Conservation (phyloP, 2,329 filamentous ascomycete species). For the Eutypella sp. region DNA sequence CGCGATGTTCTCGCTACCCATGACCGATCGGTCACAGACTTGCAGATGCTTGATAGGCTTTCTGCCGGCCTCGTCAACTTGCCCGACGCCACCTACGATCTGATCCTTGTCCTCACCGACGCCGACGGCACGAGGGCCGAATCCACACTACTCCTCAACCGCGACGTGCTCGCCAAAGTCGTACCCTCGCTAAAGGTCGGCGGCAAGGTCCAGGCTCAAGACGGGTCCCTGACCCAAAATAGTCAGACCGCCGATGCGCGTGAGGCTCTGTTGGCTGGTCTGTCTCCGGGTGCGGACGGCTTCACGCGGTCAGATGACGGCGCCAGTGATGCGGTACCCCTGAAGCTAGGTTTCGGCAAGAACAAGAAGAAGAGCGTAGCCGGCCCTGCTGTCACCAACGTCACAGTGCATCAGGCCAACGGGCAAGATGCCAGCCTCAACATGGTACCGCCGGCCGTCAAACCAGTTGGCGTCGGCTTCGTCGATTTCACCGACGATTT, state of each 20-base stretch:
- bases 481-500: slow-evolving; percentile 64
- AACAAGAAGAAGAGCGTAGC: slow-evolving; percentile 49
- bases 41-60: slow-evolving; percentile 97
- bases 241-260: slow-evolving; percentile 47
- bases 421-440: slow-evolving; percentile 30
- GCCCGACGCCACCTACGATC: slow-evolving; percentile 72
- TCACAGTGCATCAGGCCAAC: slow-evolving; percentile 33
- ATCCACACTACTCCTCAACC: slow-evolving; percentile 57
- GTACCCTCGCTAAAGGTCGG: slow-evolving; percentile 67
- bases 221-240: slow-evolving; percentile 51
- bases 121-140: slow-evolving; percentile 63
- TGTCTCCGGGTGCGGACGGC: slow-evolving; percentile 58
- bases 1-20: slow-evolving; percentile 64
- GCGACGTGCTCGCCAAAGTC: slow-evolving; percentile 64
- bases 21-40: slow-evolving; percentile 72
- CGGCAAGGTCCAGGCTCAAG: slow-evolving; percentile 64
- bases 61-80: slow-evolving; percentile 75
- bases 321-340: slow-evolving; percentile 50
- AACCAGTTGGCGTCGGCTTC: slow-evolving; percentile 59
- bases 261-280: slow-evolving; percentile 81
- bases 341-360: slow-evolving; percentile 58
- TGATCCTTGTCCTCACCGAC: slow-evolving; percentile 79
- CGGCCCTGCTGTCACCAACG: slow-evolving; percentile 25
- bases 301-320: slow-evolving; percentile 69
- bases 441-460: slow-evolving; percentile 31